Evolutionary conservation across 306 rosid species (phyloP), one percentile per base, ranked within the genome.

Genomic region (Prunus campanulata): DNA sequence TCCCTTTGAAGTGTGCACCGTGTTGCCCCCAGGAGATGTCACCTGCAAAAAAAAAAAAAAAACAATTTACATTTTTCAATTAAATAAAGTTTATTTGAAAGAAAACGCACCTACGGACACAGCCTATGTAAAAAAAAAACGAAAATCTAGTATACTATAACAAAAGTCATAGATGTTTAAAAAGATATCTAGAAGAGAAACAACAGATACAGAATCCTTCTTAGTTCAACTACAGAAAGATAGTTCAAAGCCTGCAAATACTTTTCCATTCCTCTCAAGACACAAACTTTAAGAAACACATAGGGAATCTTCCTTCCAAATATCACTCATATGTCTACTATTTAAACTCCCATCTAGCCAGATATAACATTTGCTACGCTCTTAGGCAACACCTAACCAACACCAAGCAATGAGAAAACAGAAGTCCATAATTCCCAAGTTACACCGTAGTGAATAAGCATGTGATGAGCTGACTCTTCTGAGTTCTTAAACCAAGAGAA

Each of bases 21-120:
- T 78, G 68, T 87, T 96, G 66, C 93, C 98, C 1, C 79, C 92
- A 13, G 97, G 96, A 72, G 99, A 86, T 70, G 96, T 88, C 75
- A 89, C 98, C 99, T 96, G 82, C 61, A 79, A n/a, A 78, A 56
- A 55, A 8, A 30, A 56, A 77, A 77, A 55, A 6, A 25, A 57
- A 77, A 68, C 15, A 30, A 84, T 78, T 44, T 11, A 15, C 8
- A 24, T 39, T 72, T 22, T 24, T 15, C 44, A 18, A 60, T 25
- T n/a, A 46, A 10, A 19, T 10, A 10, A 65, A 86, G 85, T 7
- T 75, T 68, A 73, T 60, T 64, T 80, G 62, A 57, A 73, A 62
- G 13, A 59, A 44, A 46, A 18, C n/a, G 10, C 15, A 72, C 39
- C 76, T 22, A 32, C 24, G 0, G n/a, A 46, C n/a, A 15, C 42